Evolutionary conservation across 495 filamentous ascomycete genomes (phyloP).

Genomic region (Tuber melanosporum): DNA sequence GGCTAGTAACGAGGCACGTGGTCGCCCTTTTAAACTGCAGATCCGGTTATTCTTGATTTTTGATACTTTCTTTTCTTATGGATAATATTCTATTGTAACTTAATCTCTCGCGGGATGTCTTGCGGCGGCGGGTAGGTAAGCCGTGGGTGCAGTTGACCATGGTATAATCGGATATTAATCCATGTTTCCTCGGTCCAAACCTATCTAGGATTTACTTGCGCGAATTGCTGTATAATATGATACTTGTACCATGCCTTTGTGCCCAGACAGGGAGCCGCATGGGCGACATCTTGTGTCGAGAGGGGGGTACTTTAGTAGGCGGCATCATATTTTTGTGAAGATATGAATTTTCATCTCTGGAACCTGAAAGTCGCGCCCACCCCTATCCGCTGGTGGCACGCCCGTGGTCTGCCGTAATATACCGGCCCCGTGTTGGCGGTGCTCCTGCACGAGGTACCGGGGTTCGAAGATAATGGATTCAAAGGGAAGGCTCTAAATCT

Average conservation of each 20-base stretch:
- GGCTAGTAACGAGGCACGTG: neutral
- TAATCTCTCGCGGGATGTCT: neutral
- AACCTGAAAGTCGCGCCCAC: neutral
- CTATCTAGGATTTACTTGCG: neutral
- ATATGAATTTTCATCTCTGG: neutral
- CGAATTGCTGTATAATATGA: neutral
- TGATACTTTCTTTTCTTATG: neutral
- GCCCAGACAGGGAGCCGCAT: neutral
- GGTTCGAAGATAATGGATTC: neutral
- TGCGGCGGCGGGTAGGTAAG: neutral
- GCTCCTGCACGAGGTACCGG: neutral
- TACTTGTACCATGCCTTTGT: neutral
- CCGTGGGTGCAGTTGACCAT: neutral
- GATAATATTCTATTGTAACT: neutral
- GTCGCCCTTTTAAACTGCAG: neutral
- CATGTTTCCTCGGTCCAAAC: neutral
- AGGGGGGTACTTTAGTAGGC: neutral
- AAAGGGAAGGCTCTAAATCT: neutral
- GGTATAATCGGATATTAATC: neutral
- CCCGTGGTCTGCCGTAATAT: neutral
- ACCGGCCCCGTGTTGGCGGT: neutral
- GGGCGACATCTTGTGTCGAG: neutral
- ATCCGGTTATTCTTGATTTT: neutral
- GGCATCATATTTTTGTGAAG: neutral
- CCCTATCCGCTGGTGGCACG: neutral